A percentile compares a stretch with the other conserved stretches of the same genome.
Conservation (phyloP, 345 rosid genomes). For the Carallia brachiata region DNA sequence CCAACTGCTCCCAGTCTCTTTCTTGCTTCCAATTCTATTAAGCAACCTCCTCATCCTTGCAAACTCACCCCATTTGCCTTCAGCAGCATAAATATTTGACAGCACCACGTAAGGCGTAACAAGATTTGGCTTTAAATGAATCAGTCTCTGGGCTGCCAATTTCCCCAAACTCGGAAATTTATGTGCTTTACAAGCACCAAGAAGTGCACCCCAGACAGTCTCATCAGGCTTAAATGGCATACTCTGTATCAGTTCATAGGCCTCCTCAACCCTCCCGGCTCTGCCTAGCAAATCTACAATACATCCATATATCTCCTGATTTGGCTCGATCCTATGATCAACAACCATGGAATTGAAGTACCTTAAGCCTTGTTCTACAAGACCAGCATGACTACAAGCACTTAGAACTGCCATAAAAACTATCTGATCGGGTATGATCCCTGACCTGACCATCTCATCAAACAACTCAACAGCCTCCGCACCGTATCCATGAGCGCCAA, state of each 20-base stretch:
- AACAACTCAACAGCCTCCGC: constrained; percentile 66
- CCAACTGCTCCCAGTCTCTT: constrained; percentile 91
- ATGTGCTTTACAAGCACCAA: constrained; percentile 80
- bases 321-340: constrained; percentile 46
- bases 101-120: constrained; percentile 65
- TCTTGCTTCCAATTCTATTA: constrained; percentile 54
- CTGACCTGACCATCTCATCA: constrained; percentile 71
- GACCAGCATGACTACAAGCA: constrained; percentile 87
- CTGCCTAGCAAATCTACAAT: constrained; percentile 86
- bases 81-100: constrained; percentile 75
- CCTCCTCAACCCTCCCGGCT: constrained; percentile 82
- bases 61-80: constrained; percentile 70
- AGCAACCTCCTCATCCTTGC: constrained; percentile 65
- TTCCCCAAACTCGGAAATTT: constrained; percentile 47
- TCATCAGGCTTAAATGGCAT: constrained; percentile 80
- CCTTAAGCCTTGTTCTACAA: constrained; percentile 75
- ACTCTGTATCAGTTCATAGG: constrained; percentile 57
- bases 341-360: constrained; percentile 56
- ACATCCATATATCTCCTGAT: constrained; percentile 74
- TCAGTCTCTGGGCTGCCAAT: constrained; percentile 59
- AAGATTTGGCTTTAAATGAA: constrained; percentile 60
- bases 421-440: constrained; percentile 67
- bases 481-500: constrained; percentile 78
- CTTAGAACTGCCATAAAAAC: constrained; percentile 84
- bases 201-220: constrained; percentile 81